Base-by-base conservation (phyloP, 2,329 filamentous ascomycete species). In the Niveomyces coronatus region DNA sequence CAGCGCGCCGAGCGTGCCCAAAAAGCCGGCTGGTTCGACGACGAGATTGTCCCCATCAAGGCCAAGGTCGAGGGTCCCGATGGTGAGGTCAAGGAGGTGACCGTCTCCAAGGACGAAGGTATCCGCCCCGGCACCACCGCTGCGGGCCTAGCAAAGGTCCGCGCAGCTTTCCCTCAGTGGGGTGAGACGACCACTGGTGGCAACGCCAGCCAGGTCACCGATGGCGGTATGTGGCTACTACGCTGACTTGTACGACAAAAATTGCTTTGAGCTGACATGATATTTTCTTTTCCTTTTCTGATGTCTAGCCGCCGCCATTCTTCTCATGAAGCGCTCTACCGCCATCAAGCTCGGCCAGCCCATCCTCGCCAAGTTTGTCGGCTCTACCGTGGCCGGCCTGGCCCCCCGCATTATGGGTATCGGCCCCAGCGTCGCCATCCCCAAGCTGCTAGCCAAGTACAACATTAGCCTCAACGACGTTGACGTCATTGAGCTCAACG, bases 321-420 rank as follows among this genome's bases (percentile, higher is more conserved):
- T 96, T 26, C 68, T 96, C 40, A 96, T 96, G 89, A 91, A 91
- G 71, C 85, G 89, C 41, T 88, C 83, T 48, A 89, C 82, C 45
- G 89, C 89, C 43, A 74, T 85, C 54, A 79, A 83, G 62, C 78
- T 95, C 31, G 82, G 83, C 47, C 85, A 95, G 65, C 87, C 89
- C 45, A 88, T 98, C 62, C 57, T 96, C 45, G 91, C 82, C 63
- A 98, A 98, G 65, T 96, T 87, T 59, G 86, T 91, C 47, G 87
- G 85, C 51, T 84, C 88, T 40, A 94, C 88, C 9, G 80, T 94
- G 29, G 84, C 88, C 27, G 91, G 91, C 50, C 76, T 96, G 5
- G 77, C 91, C 1, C 91, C 91, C 5, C 76, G 91, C 47, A 87
- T 98, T 65, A 98, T 98, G 91, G 91, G 89, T 47, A 94, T 96